Evolutionary conservation across 371 early-diverging fungal genomes (phyloP), one percentile per base, ranked within the genome.

Genomic region (Mucor lusitanicus): DNA sequence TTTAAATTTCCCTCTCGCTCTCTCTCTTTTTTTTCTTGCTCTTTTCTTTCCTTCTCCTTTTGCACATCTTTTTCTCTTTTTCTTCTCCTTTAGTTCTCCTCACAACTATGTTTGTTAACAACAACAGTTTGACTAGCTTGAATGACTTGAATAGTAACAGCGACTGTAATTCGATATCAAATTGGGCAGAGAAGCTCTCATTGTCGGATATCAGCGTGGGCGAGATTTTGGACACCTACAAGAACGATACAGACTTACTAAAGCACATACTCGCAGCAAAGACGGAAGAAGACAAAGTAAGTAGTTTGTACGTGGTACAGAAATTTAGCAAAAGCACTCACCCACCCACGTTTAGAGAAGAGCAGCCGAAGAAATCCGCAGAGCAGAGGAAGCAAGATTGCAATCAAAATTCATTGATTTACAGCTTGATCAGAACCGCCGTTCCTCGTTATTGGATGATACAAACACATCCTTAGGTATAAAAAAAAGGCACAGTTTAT

Each of bases 251-350:
- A 15, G 85, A 85, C 33, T 61, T 85, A 19, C 63, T 85, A 53
- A 83, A 82, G 56, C 81, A 80, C 64, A 77, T 85, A 35, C 68
- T 85, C 17, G 68, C 61, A n/a, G 81, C 85, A 11, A 85, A 85
- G 59, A 74, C 84, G 9, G 85, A 85, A 65, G 85, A 85, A 63
- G 85, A 85, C 37, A 85, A 82, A 68, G 85, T 79, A 75, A 70
- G 48, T 17, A 23, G 30, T 33, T 12, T 44, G 15, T 28, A 0
- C 15, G 30, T 55, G 28, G 32, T 32, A 55, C 32, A 55, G 25
- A 54, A 54, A 54, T 30, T 30, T 28, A 55, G 30, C 7, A 55
- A 33, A 33, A 33, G 6, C 33, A 33, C 33, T 6, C 33, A 33
- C 33, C 1, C 33, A 33, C 33, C 3, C 25, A 28, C 63, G 54